phyloP scores from a whole-genome alignment of 495 filamentous ascomycete species.

The Penicillium cosmopolitanum region DNA sequence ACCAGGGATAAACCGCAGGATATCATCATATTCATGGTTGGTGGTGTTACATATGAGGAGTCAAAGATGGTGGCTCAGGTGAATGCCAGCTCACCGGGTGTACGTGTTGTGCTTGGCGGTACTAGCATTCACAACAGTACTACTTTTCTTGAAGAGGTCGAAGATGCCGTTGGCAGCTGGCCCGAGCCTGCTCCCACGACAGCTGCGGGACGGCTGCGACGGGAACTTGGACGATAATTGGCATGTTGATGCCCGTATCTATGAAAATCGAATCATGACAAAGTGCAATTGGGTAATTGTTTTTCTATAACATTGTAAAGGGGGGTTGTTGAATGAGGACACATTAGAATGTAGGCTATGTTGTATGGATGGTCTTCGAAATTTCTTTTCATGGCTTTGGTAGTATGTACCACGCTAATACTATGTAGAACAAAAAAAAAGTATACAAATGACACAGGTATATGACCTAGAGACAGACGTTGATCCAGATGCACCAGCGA shows the following conservation, averaged over 20 bases:
- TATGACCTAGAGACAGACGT: neutral
- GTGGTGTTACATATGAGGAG: conserved; percentile 93
- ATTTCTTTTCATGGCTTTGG: neutral
- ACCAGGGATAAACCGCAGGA: conserved; percentile 96
- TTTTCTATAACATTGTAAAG: neutral
- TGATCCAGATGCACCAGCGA: neutral
- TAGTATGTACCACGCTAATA: conserved; percentile 23
- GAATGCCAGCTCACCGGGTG: conserved; percentile 86
- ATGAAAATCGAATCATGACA: conserved; percentile 7
- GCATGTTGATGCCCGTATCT: neutral
- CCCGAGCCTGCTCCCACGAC: conserved; percentile 70
- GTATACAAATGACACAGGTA: neutral
- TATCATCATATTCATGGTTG: conserved; percentile 90
- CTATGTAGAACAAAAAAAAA: conserved; percentile 16
- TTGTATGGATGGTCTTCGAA: neutral
- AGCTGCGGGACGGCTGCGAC: conserved; percentile 72
- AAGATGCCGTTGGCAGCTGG: conserved; percentile 79
- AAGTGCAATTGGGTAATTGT: neutral
- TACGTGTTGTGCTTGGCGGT: conserved; percentile 84
- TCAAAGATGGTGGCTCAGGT: conserved; percentile 91
- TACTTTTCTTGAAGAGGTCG: conserved; percentile 85
- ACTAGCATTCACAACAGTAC: conserved; percentile 84
- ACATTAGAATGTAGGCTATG: neutral
- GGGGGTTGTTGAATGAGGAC: neutral
- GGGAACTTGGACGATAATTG: conserved; percentile 55